A percentile compares a stretch with the other conserved stretches of the same genome.
Evolutionary conservation across 2,329 filamentous ascomycete species (phyloP).

Genomic region (Gnomoniopsis sp.): DNA sequence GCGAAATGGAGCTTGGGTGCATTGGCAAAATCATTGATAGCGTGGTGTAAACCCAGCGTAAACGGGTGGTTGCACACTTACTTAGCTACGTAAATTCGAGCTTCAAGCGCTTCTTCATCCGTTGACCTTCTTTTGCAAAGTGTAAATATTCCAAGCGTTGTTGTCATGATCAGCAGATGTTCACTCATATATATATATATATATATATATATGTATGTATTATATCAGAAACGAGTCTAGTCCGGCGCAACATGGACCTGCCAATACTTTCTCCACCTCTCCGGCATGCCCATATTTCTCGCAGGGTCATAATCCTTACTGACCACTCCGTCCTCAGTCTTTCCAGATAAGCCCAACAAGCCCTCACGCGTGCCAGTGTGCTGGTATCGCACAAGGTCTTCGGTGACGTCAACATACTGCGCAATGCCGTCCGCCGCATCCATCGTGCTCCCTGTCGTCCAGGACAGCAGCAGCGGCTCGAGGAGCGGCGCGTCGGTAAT

Average conservation of each 20-base stretch:
- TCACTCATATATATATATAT: not conserved
- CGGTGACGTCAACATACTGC: slow-evolving; percentile 58
- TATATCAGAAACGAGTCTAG: not conserved
- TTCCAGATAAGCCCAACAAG: slow-evolving; percentile 5
- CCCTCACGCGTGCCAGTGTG: slow-evolving; percentile 6
- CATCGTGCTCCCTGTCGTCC: slow-evolving; percentile 60
- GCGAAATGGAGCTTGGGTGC: not conserved
- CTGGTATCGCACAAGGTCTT: slow-evolving; percentile 42
- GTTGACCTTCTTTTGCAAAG: too few relatives aligned
- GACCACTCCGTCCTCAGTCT: slow-evolving; percentile 3
- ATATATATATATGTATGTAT: not conserved
- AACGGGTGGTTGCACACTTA: not conserved
- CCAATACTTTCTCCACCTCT: slow-evolving; percentile 14
- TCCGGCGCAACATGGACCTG: slow-evolving; percentile 15
- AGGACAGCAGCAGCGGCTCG: slow-evolving; percentile 56
- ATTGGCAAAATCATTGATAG: not conserved
- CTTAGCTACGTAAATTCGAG: not conserved
- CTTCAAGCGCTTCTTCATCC: too few relatives aligned
- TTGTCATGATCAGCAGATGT: not conserved
- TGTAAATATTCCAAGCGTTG: too few relatives aligned
- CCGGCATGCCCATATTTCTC: slow-evolving; percentile 7
- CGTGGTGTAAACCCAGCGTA: not conserved
- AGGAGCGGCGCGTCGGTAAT: slow-evolving; percentile 66
- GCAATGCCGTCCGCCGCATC: slow-evolving; percentile 51
- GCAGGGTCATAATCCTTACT: slow-evolving; percentile 14